Base-by-base conservation (phyloP, 2,329 filamentous ascomycete species). In the Davidsoniella virescens region DNA sequence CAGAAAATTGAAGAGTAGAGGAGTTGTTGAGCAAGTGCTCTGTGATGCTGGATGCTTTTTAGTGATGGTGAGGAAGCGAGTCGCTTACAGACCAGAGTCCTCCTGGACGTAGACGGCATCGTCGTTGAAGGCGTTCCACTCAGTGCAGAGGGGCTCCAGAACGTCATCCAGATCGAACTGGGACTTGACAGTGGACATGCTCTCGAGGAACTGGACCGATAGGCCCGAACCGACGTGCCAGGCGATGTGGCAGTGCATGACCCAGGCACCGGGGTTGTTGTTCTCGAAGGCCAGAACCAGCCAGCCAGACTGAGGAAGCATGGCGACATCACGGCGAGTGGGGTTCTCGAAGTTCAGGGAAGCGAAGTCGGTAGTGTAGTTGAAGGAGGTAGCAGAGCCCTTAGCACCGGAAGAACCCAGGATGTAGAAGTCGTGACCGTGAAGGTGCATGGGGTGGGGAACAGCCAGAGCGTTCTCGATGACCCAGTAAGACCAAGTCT, bases 181-280 rank as follows among this genome's bases (percentile, higher is more conserved):
- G 10, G 26, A 12, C 42, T 53, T 50, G 23, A 56, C 53, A 33
- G 54, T 51, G 14, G 18, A 17, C 41, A 51, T 50, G 25, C 41
- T 49, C 54, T 56, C 55, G 4, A 78, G 60, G 53, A 78, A 70
- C 57, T 75, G 70, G 29, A 70, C 56, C 9, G 73, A 64, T 45
- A 78, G 66, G 4, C 75, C 75, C 7, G 67, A 67, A 1, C 70
- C 71, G 1, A 69, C 67, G 57, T 78, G 75, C 73, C 73, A 78
- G 3, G 69, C 69, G 47, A 74, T 70, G 60, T 75, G 72, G 59
- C 72, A 75, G 61, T 75, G 71, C 57, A 74, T 67, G 4, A 68
- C 64, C 71, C 71, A 75, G 55, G 55, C 73, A 64, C 63, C 73
- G 1, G 71, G 68, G 58, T 75, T 76, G 50, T 68, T 63, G 0